Evolutionary conservation across 2,329 filamentous ascomycete genomes (phyloP).

Genomic region (Fusarium sp.): DNA sequence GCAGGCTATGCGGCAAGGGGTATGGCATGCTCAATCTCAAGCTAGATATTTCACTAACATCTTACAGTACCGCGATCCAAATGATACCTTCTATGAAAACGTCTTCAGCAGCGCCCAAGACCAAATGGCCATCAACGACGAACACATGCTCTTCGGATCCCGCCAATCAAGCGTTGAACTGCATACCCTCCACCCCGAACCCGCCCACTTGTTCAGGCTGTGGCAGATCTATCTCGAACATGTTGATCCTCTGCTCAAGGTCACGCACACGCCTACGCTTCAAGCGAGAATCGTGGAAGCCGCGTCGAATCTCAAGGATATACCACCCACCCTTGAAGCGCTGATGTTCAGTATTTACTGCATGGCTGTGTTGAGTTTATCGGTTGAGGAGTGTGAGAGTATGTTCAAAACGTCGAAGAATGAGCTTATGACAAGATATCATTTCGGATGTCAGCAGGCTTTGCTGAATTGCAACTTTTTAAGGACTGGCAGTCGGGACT

Average conservation of each 20-base stretch:
- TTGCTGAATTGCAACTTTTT: slow-evolving; percentile 64
- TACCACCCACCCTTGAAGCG: slow-evolving; percentile 60
- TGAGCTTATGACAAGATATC: slow-evolving; percentile 57
- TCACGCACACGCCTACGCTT: slow-evolving; percentile 67
- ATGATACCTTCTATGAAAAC: slow-evolving; percentile 7
- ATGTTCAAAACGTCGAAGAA: slow-evolving; percentile 57
- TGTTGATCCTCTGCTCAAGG: slow-evolving; percentile 68
- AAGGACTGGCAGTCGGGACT: slow-evolving; percentile 61
- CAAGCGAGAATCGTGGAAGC: slow-evolving; percentile 65
- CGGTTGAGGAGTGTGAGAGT: slow-evolving; percentile 55
- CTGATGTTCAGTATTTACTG: slow-evolving; percentile 68
- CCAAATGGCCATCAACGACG: slow-evolving; percentile 54
- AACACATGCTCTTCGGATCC: slow-evolving; percentile 66
- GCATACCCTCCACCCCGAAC: slow-evolving; percentile 61
- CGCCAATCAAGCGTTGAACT: slow-evolving; percentile 56
- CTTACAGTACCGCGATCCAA: slow-evolving; percentile 9
- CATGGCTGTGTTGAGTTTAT: slow-evolving; percentile 56
- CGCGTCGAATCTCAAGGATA: slow-evolving; percentile 53
- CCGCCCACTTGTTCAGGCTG: slow-evolving; percentile 59
- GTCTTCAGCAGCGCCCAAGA: slow-evolving; percentile 61
- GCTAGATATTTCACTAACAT: too few species aligned
- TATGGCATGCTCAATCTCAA: too few species aligned
- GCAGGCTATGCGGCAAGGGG: slow-evolving; percentile 23
- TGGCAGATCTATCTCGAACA: slow-evolving; percentile 71
- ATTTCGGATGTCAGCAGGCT: slow-evolving; percentile 64